Evolutionary conservation across 768 basidiomycete genomes (phyloP).

Genomic region (Tubosaeta sp.): DNA sequence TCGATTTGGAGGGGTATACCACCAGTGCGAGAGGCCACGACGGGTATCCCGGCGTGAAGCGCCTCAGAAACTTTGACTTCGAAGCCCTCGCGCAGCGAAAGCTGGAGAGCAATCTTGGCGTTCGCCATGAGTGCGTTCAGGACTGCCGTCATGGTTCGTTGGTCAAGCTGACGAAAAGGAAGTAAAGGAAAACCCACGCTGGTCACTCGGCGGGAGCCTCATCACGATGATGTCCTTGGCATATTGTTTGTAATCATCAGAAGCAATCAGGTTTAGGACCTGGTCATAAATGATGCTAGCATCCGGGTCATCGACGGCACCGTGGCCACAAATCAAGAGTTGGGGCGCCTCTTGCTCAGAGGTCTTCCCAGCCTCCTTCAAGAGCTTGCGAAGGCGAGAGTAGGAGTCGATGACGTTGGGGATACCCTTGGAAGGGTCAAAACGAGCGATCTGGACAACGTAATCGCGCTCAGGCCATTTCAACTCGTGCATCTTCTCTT

Average conservation of each 20-base stretch:
- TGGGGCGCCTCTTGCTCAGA: slow-evolving; percentile 60
- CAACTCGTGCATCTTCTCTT: slow-evolving; percentile 79
- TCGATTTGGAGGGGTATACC: slow-evolving; percentile 92
- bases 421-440: slow-evolving; percentile 86
- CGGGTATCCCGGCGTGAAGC: slow-evolving; percentile 84
- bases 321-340: slow-evolving; percentile 82
- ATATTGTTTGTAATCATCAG: slow-evolving; percentile 49
- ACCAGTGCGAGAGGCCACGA: slow-evolving; percentile 81
- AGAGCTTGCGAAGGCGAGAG: slow-evolving; percentile 69
- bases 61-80: slow-evolving; percentile 97
- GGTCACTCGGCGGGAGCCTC: slow-evolving; percentile 78
- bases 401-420: slow-evolving; percentile 87
- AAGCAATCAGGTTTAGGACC: slow-evolving; percentile 56
- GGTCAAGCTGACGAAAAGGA: not conserved
- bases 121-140: slow-evolving; percentile 88
- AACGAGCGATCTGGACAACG: slow-evolving; percentile 88
- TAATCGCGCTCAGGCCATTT: slow-evolving; percentile 81
- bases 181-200: slow-evolving; percentile 46
- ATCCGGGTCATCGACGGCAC: slow-evolving; percentile 93
- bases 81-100: slow-evolving; percentile 93
- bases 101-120: slow-evolving; percentile 83
- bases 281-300: slow-evolving; percentile 89
- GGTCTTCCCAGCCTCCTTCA: slow-evolving; percentile 42
- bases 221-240: slow-evolving; percentile 70
- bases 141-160: slow-evolving; percentile 38